phyloP scores from a whole-genome alignment of 352 stramenopile species.

The Phytophthora palmivora region DNA sequence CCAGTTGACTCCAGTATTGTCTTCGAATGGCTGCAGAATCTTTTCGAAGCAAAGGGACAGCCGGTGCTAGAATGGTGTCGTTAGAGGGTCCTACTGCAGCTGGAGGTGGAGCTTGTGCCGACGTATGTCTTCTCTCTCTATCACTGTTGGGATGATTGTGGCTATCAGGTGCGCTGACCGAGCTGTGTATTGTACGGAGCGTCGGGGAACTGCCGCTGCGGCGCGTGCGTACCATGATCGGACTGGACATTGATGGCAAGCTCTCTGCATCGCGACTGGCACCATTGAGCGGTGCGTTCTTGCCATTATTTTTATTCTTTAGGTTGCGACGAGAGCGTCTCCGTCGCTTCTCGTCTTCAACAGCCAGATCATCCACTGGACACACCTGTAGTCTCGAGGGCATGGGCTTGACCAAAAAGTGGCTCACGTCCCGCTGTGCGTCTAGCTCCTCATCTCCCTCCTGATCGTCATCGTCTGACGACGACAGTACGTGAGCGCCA shows the following conservation, averaged over 20 bases:
- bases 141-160: conserved; percentile 20
- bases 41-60: conserved; percentile 60
- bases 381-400: conserved; percentile 69
- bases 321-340: conserved; percentile 49
- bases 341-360: conserved; percentile 84
- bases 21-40: conserved; percentile 86
- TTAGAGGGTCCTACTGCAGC: conserved; percentile 24
- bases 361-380: conserved; percentile 72
- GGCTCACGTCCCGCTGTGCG: conserved; percentile 26
- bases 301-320: conserved; percentile 48
- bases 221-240: conserved; percentile 34
- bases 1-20: conserved; percentile 89
- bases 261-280: conserved; percentile 64
- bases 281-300: conserved; percentile 52
- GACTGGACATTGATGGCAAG: conserved; percentile 54
- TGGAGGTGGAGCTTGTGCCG: conserved; percentile 14
- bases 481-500: conserved; percentile 43
- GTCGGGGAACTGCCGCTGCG: conserved; percentile 31
- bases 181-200: conserved; percentile 13
- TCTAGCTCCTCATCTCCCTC: conserved; percentile 28
- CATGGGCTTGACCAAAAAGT: conserved; percentile 80
- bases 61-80: conserved; percentile 25
- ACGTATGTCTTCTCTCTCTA: conserved; percentile 24
- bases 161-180: conserved; percentile 9
- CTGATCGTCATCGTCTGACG: conserved; percentile 41